Conservation (phyloP, 768 basidiomycete species). For the Fistulinella prunicolor region DNA sequence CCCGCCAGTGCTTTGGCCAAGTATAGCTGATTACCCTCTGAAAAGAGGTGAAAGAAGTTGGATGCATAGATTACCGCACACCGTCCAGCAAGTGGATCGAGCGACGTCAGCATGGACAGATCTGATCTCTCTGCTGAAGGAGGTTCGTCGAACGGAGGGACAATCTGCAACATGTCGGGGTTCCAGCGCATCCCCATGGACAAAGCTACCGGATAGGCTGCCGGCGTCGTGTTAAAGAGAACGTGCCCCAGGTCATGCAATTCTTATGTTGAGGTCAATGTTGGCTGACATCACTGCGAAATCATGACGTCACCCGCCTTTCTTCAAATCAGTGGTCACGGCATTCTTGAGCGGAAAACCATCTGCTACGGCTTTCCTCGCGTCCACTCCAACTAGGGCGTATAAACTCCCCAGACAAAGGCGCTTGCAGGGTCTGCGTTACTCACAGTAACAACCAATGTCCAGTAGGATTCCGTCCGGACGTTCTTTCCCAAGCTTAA, state of each 20-base stretch:
- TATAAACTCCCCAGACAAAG: neutral
- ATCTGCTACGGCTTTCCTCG: constrained; percentile 39
- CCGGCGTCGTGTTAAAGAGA: constrained; percentile 54
- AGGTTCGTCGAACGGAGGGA: constrained; percentile 27
- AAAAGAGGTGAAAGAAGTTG: constrained; percentile 44
- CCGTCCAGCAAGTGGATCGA: constrained; percentile 47
- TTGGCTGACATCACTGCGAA: neutral
- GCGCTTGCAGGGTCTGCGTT: neutral
- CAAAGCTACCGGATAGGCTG: constrained; percentile 49
- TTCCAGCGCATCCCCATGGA: constrained; percentile 58
- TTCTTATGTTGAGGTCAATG: constrained; percentile 28
- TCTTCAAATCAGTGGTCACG: constrained; percentile 38
- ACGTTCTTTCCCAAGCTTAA: constrained; percentile 37
- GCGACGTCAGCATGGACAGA: constrained; percentile 37
- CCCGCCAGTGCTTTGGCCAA: constrained; percentile 30
- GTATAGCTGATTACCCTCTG: constrained; percentile 25
- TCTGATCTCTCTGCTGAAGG: constrained; percentile 24
- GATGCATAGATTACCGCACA: constrained; percentile 50
- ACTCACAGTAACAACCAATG: constrained; percentile 45
- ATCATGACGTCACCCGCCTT: constrained; percentile 24
- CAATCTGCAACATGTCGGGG: constrained; percentile 37
- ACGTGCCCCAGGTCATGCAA: constrained; percentile 60
- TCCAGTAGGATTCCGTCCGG: constrained; percentile 41
- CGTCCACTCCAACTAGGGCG: constrained; percentile 30
- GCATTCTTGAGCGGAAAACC: constrained; percentile 41